These are phyloP conservation scores for Kwoniella bestiolae DNA, from an alignment of 768 basidiomycete genomes.

Conservation along the genomic window DNA sequence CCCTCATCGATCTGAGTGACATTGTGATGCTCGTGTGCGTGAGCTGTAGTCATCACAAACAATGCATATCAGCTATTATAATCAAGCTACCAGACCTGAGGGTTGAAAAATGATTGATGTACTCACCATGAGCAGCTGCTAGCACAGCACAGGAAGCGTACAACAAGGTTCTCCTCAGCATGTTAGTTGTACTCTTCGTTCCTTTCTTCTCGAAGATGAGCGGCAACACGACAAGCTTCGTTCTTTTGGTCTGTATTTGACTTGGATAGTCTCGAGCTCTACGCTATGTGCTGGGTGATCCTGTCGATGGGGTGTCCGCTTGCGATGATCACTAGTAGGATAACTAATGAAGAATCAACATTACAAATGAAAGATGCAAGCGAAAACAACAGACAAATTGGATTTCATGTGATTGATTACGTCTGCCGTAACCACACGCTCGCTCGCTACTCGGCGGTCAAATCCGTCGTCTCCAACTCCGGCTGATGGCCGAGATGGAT, in stretches of 20 bases:
- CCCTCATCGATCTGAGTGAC: slow-evolving; percentile 68
- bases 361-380: not conserved
- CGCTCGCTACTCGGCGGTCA: not conserved
- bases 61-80: not conserved
- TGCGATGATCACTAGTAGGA: too few species aligned
- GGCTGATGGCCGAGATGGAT: too few species aligned
- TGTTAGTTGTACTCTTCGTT: not conserved
- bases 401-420: not conserved
- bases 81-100: not conserved
- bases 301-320: too few species aligned
- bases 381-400: not conserved
- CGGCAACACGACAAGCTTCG: not conserved
- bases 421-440: not conserved
- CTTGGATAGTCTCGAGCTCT: too few species aligned
- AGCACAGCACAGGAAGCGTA: not conserved
- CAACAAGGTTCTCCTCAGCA: not conserved
- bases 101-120: not conserved
- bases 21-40: slow-evolving; percentile 64
- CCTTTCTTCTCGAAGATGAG: not conserved
- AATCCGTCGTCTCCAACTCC: not conserved
- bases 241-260: too few species aligned
- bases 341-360: too few species aligned
- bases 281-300: too few species aligned
- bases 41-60: slow-evolving; percentile 14
- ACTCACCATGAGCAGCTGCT: slow-evolving; percentile 9